Evolutionary conservation across 1,284 basidiomycete species (phyloP).

Genomic region (Puccinia coronata): DNA sequence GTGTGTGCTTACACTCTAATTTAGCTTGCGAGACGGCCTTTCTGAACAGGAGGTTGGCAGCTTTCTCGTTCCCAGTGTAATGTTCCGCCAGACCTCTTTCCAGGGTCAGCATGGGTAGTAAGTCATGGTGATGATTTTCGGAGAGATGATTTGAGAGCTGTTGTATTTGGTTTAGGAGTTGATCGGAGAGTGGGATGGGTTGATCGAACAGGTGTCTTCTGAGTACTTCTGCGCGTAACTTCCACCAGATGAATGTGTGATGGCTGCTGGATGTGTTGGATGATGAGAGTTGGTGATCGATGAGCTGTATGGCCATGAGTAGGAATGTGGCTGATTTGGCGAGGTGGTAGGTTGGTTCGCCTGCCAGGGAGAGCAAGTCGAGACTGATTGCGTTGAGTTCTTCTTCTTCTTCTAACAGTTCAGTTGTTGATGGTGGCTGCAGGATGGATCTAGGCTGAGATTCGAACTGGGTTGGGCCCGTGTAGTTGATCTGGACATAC

Average conservation of each 20-base stretch:
- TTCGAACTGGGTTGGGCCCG: constrained; percentile 67
- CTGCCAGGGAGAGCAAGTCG: constrained; percentile 75
- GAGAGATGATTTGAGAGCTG: constrained; percentile 65
- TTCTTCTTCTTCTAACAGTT: constrained; percentile 61
- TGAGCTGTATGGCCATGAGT: constrained; percentile 72
- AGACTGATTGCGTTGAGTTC: constrained; percentile 68
- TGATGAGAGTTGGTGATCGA: constrained; percentile 71
- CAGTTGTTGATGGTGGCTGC: constrained; percentile 57
- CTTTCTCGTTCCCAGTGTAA: constrained; percentile 64
- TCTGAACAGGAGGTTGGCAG: constrained; percentile 77
- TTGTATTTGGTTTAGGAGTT: constrained; percentile 13
- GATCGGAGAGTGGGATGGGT: constrained; percentile 62
- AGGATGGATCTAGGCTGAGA: constrained; percentile 62
- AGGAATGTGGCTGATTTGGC: constrained; percentile 70
- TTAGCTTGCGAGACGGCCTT: constrained; percentile 75
- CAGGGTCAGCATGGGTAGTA: constrained; percentile 36
- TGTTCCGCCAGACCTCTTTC: constrained; percentile 44
- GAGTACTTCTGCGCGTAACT: constrained; percentile 70
- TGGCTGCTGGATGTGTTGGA: neutral
- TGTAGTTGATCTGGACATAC: constrained; percentile 95
- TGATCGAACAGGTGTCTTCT: constrained; percentile 87
- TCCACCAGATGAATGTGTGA: constrained; percentile 66
- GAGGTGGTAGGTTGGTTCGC: constrained; percentile 96
- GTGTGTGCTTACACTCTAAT: constrained; percentile 65
- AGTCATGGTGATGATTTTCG: constrained; percentile 55